phyloP scores from a whole-genome alignment of 768 basidiomycete genomes.

The Rhizopogon roseolus region DNA sequence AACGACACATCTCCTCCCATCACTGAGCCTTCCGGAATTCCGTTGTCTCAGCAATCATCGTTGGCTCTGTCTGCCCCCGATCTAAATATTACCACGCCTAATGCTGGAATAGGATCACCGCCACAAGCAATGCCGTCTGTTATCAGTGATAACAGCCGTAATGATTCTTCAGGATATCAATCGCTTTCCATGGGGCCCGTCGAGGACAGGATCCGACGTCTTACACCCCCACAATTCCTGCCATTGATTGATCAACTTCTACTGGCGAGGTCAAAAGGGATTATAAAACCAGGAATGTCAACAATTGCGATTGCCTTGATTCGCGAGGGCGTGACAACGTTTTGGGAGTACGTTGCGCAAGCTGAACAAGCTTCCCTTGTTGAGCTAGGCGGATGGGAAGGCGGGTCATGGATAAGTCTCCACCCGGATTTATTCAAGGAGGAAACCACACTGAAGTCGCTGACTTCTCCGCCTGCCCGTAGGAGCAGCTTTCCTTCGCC shows the following conservation, averaged over 20 bases:
- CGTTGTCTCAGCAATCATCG: neutral
- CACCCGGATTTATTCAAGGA: constrained; percentile 11
- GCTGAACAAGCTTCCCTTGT: constrained; percentile 23
- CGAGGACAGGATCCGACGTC: constrained; percentile 6
- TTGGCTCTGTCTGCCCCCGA: neutral
- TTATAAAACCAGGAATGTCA: constrained; percentile 33
- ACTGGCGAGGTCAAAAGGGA: constrained; percentile 23
- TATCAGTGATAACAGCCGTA: constrained; percentile 1
- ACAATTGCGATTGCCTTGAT: constrained; percentile 30
- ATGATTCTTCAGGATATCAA: constrained; percentile 2
- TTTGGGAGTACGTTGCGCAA: constrained; percentile 21
- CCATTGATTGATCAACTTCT: constrained; percentile 20
- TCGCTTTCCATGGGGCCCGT: neutral
- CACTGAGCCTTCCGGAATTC: neutral
- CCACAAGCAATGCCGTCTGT: neutral
- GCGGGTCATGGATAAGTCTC: constrained; percentile 21
- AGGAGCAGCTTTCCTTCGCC: too few relatives aligned
- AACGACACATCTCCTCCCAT: neutral
- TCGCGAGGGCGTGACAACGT: constrained; percentile 19
- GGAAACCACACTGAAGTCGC: too few relatives aligned
- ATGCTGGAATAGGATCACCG: neutral
- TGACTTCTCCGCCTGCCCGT: too few relatives aligned
- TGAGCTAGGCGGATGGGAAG: constrained; percentile 13
- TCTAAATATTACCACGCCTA: neutral
- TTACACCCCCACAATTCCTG: constrained; percentile 25